Evolutionary conservation across 495 filamentous ascomycete species (phyloP), one percentile per base, ranked within the genome.

Genomic region (Trichoderma erinaceum): DNA sequence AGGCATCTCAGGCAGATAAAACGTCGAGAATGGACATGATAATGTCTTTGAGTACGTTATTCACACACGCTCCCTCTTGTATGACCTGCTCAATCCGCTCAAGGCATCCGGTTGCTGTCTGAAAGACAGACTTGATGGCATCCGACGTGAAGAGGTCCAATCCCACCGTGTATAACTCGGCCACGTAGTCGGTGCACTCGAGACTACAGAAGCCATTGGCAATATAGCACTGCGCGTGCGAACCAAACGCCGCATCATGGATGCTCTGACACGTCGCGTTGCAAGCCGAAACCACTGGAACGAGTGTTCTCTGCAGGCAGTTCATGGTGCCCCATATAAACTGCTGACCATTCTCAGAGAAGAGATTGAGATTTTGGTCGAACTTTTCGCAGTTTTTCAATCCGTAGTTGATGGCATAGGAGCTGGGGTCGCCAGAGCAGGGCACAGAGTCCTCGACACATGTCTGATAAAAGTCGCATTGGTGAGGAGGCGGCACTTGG

Each of bases 401-500:
- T n/a, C 44, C 44, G 12, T 48, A 48, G 44, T 48, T 48, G 44
- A 48, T 48, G 44, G 44, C 44, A 16, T 48, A 48, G 1, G 44
- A 48, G 13, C 12, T n/a, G 13, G 44, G 3, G 15, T 48, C 15
- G 13, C 44, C 44, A 18, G 44, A 48, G n/a, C 44, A 48, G 13
- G 44, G 44, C 44, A 48, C 44, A 11, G 44, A 48, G 5, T 48
- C 44, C 12, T 48, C 44, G n/a, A 48, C 44, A n/a, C 44, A 48
- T 0, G 44, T 48, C n/a, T 48, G 44, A 13, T 48, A 48, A 48
- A 48, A 48, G 44, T 48, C 44, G 44, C 44, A 48, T 13, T 48
- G 44, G n/a, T 48, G 50, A 23, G 50, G 50, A 16, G 50, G 50
- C n/a, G 50, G n/a, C n/a, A n/a, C 50, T 56, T 56, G 50, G 50